These are phyloP conservation scores for Pseudogymnoascus sp. DNA, from an alignment of 2,329 filamentous ascomycete genomes.

Conservation along the genomic window DNA sequence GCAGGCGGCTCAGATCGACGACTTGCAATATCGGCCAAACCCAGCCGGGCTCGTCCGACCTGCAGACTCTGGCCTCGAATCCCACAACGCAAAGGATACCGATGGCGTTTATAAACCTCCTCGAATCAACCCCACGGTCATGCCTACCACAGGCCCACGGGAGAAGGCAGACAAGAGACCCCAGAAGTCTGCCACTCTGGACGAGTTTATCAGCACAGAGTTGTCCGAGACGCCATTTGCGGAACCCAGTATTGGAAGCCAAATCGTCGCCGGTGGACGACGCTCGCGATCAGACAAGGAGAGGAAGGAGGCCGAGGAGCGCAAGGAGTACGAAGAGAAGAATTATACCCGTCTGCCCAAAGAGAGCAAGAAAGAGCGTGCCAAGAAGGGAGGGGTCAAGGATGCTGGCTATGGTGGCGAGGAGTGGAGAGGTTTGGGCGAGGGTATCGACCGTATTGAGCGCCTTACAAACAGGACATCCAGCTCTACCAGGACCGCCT, in stretches of 20 bases:
- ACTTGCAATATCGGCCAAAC: constrained; percentile 56
- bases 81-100: constrained; percentile 30
- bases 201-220: constrained; percentile 85
- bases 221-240: constrained; percentile 73
- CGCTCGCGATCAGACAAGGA: constrained; percentile 70
- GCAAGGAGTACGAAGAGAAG: constrained; percentile 79
- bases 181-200: constrained; percentile 73
- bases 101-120: constrained; percentile 83
- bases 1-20: constrained; percentile 38
- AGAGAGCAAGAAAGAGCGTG: constrained; percentile 80
- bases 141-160: constrained; percentile 50
- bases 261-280: constrained; percentile 71
- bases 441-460: constrained; percentile 80
- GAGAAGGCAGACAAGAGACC: constrained; percentile 53
- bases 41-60: constrained; percentile 35
- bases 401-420: constrained; percentile 74
- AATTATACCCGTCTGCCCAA: constrained; percentile 85
- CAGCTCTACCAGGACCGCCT: constrained; percentile 41
- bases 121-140: constrained; percentile 75
- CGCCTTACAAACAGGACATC: constrained; percentile 66
- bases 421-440: constrained; percentile 80
- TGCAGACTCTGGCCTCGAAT: constrained; percentile 17
- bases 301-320: constrained; percentile 68
- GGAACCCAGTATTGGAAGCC: constrained; percentile 86
- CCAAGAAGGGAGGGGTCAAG: constrained; percentile 46